These are phyloP conservation scores for Clavispora asparagi DNA, from an alignment of 805 yeast genomes.

Conservation along the genomic window DNA sequence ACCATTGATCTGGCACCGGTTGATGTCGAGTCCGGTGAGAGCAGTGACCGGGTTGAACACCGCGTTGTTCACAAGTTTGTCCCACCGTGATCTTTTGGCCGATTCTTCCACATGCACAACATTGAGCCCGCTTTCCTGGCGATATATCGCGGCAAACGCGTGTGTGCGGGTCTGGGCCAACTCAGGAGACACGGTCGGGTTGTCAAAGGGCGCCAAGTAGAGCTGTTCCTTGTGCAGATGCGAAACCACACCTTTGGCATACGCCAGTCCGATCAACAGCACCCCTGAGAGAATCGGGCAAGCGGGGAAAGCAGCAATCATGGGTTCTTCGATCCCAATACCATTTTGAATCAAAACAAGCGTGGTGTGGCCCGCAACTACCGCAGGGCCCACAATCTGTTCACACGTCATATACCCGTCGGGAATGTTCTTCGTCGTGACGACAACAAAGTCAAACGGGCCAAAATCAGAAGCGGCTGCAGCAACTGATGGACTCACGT, in stretches of 20 bases:
- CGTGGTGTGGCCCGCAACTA: conserved; percentile 27
- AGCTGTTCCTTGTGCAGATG: conserved; percentile 50
- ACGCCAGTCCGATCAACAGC: conserved; percentile 57
- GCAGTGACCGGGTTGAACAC: conserved; percentile 36
- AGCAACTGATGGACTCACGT: conserved; percentile 7
- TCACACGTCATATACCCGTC: conserved; percentile 33
- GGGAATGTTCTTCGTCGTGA: conserved; percentile 62
- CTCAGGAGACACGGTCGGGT: conserved; percentile 9
- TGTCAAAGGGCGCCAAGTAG: conserved; percentile 47
- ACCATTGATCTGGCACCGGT: conserved; percentile 30
- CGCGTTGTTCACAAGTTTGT: conserved; percentile 33
- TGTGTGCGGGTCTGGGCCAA: conserved; percentile 13
- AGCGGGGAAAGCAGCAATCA: conserved; percentile 46
- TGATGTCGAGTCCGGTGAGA: conserved; percentile 28
- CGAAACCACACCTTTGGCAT: conserved; percentile 38
- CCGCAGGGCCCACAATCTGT: conserved; percentile 30
- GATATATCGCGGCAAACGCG: conserved; percentile 22
- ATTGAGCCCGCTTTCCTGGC: conserved; percentile 19
- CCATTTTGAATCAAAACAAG: conserved; percentile 64
- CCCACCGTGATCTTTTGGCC: conserved; percentile 34
- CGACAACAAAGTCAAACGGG: conserved; percentile 52
- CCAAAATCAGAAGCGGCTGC: conserved; percentile 11
- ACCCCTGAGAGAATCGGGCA: conserved; percentile 56
- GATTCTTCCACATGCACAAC: conserved; percentile 22
- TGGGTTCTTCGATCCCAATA: conserved; percentile 54